Evolutionary conservation across 2,329 filamentous ascomycete species (phyloP), one percentile per base, ranked within the genome.

Genomic region (Epichloe coenophiala): DNA sequence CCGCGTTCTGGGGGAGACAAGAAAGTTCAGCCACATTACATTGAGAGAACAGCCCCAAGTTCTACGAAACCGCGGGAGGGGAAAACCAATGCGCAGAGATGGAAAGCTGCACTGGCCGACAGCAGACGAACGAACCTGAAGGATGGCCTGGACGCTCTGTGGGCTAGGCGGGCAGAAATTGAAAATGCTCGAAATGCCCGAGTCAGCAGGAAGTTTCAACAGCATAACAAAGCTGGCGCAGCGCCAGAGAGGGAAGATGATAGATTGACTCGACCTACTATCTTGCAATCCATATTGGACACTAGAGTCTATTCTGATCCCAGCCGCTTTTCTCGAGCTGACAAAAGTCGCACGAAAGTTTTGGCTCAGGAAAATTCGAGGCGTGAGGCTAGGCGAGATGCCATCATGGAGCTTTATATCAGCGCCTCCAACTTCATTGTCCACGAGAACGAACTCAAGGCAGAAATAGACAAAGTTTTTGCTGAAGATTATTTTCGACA

Each of bases 371-470:
- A 70, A 49, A 57, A 50, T 12, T 46, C 57, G 9, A 81, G 81
- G 62, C 71, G 74, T 42, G 74, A 81, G 52, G 73, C 75, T 49
- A 78, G 85, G 47, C 75, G 78, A 54, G 80, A 91, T 57, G 77
- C 83, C 15, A 70, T 98, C 33, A 88, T 95, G 68, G 82, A 87
- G 52, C 77, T 98, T 12, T 98, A 98, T 69, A 86, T 93, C 70
- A 86, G 89, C 59, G 89, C 93, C 5, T 79, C 85, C 27, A 73
- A 80, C 39, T 98, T 97, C 69, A 96, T 98, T 63, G 83, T 88
- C 17, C 83, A 77, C 23, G 89, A 95, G 64, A 70, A 76, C 47
- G 84, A 95, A 64, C 77, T 98, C 36, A 77, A 86, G 58, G 72
- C 73, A 15, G 77, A 81, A 56, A 83, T 96, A 51, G 84, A 94